Evolutionary conservation across 2,329 filamentous ascomycete genomes (phyloP).

Genomic region (Microcyclosporella mali): DNA sequence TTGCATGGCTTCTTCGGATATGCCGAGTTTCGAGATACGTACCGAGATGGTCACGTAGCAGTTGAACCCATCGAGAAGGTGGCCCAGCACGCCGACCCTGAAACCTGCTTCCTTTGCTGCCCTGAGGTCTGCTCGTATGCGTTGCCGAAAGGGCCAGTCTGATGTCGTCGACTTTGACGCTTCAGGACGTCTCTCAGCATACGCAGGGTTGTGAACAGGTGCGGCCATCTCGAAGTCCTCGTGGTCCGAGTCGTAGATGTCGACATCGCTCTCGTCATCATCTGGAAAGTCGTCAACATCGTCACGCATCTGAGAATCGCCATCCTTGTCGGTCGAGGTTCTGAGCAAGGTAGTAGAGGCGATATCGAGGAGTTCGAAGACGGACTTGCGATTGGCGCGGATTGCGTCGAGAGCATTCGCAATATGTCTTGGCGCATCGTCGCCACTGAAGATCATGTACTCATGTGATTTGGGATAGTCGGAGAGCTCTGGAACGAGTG

Average conservation of each 20-base stretch:
- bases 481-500: slow-evolving; percentile 45
- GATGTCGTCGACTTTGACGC: neutral
- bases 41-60: slow-evolving; percentile 62
- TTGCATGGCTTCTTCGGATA: slow-evolving; percentile 67
- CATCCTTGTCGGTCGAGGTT: slow-evolving; percentile 33
- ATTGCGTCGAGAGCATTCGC: slow-evolving; percentile 40
- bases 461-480: slow-evolving; percentile 55
- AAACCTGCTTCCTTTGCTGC: slow-evolving; percentile 60
- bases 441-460: slow-evolving; percentile 52
- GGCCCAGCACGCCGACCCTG: slow-evolving; percentile 58
- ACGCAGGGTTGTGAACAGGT: slow-evolving; percentile 10
- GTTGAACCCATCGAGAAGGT: slow-evolving; percentile 43
- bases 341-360: slow-evolving; percentile 38
- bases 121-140: slow-evolving; percentile 50
- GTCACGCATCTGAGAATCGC: slow-evolving; percentile 39
- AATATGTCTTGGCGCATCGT: slow-evolving; percentile 40
- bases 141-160: slow-evolving; percentile 15
- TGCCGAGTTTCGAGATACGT: slow-evolving; percentile 61
- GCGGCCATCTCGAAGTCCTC: slow-evolving; percentile 21
- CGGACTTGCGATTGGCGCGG: slow-evolving; percentile 41
- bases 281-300: slow-evolving; percentile 32
- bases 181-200: slow-evolving; percentile 2
- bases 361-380: slow-evolving; percentile 46
- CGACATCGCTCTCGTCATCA: slow-evolving; percentile 37
- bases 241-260: slow-evolving; percentile 28